A percentile compares a stretch with the other conserved stretches of the same genome.
phyloP scores from a whole-genome alignment of 805 yeast species.

The Candida patagonica region DNA sequence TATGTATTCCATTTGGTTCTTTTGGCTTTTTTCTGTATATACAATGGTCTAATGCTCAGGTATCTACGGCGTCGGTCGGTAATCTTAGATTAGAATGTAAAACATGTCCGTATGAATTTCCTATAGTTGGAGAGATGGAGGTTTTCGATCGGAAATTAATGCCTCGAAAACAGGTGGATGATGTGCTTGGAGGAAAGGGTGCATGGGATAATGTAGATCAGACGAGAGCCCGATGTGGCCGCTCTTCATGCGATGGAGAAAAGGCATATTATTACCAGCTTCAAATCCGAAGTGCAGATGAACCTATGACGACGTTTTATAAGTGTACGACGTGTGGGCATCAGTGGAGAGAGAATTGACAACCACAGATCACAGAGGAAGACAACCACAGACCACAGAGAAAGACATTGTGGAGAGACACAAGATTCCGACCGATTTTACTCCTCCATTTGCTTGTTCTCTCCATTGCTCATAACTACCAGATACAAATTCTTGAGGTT shows the following conservation, averaged over 20 bases:
- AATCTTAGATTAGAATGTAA: constrained; percentile 69
- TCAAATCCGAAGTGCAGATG: constrained; percentile 96
- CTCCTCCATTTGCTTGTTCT: background rate
- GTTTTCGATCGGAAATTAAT: constrained; percentile 78
- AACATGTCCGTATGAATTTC: constrained; percentile 93
- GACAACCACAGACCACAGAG: background rate
- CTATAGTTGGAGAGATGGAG: constrained; percentile 63
- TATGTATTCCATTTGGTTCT: constrained; percentile 21
- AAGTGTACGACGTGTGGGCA: constrained; percentile 89
- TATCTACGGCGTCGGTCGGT: constrained; percentile 50
- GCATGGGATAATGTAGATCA: constrained; percentile 99
- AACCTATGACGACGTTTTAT: constrained; percentile 98
- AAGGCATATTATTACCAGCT: constrained; percentile 95
- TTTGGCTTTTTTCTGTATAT: background rate
- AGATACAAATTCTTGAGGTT: constrained; percentile 29
- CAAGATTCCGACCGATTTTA: too few relatives aligned
- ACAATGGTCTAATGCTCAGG: constrained; percentile 19
- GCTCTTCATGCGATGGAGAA: constrained; percentile 72
- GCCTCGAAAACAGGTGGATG: constrained; percentile 87
- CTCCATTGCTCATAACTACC: constrained; percentile 14
- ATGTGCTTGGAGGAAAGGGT: constrained; percentile 92
- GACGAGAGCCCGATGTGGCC: constrained; percentile 86
- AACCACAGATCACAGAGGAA: background rate
- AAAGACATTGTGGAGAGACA: too few relatives aligned
- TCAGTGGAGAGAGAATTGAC: constrained; percentile 94